phyloP scores from a whole-genome alignment of 2,329 filamentous ascomycete genomes.

The Xylariaceae sp. region DNA sequence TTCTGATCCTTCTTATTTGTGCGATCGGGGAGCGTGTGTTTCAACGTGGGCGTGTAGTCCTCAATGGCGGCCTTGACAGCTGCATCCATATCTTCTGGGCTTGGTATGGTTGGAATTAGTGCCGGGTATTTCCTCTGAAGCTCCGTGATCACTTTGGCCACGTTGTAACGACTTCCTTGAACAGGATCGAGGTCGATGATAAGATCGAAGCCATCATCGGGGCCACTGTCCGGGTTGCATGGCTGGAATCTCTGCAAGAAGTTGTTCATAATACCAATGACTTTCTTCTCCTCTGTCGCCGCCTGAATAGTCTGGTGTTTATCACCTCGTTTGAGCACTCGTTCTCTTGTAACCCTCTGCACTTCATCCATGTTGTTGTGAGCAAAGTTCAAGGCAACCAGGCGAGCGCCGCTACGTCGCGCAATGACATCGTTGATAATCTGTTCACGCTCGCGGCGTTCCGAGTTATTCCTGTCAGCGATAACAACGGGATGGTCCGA shows the following conservation, averaged over 20 bases:
- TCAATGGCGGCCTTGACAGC: slow-evolving; percentile 72
- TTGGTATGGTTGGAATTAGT: slow-evolving; percentile 66
- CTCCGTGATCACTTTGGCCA: slow-evolving; percentile 69
- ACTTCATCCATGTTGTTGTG: slow-evolving; percentile 74
- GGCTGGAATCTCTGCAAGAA: slow-evolving; percentile 85
- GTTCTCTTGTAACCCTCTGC: slow-evolving; percentile 65
- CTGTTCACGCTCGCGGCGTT: slow-evolving; percentile 80
- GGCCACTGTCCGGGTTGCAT: slow-evolving; percentile 58
- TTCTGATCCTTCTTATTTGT: slow-evolving; percentile 42
- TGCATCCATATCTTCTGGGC: slow-evolving; percentile 66
- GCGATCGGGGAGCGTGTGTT: slow-evolving; percentile 65
- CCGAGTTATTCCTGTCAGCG: slow-evolving; percentile 92
- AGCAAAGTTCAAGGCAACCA: slow-evolving; percentile 84
- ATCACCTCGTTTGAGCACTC: slow-evolving; percentile 80
- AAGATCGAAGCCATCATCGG: slow-evolving; percentile 76
- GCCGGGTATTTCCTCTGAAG: slow-evolving; percentile 74
- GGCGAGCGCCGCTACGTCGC: slow-evolving; percentile 57
- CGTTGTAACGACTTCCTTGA: slow-evolving; percentile 72
- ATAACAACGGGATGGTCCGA: slow-evolving; percentile 66
- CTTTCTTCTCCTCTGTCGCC: slow-evolving; percentile 65
- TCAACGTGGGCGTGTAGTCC: slow-evolving; percentile 70
- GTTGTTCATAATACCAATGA: slow-evolving; percentile 88
- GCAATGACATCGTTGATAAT: slow-evolving; percentile 71
- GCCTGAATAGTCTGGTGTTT: slow-evolving; percentile 98
- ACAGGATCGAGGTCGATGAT: slow-evolving; percentile 80